These are phyloP conservation scores for Pichiaceae sp. DNA, from an alignment of 1,139 yeast genomes.

Conservation along the genomic window DNA sequence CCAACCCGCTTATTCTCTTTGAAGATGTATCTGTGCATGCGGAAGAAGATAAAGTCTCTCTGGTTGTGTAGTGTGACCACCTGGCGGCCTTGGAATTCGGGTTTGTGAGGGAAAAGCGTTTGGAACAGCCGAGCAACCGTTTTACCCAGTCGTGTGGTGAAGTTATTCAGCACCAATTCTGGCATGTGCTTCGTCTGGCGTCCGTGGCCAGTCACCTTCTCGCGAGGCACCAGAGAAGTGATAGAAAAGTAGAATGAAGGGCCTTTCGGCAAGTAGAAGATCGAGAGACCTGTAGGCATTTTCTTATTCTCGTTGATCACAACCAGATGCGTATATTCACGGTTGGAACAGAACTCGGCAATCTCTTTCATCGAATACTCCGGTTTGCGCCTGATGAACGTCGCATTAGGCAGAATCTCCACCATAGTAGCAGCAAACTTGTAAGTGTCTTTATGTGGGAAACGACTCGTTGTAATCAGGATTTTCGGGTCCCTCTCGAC, in stretches of 20 bases:
- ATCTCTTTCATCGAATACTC: conserved; percentile 82
- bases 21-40: conserved; percentile 90
- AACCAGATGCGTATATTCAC: conserved; percentile 81
- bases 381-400: conserved; percentile 79
- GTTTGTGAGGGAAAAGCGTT: conserved; percentile 83
- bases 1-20: conserved; percentile 89
- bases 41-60: conserved; percentile 87
- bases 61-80: conserved; percentile 94
- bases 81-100: conserved; percentile 92
- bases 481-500: conserved; percentile 65
- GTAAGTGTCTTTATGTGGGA: conserved; percentile 81
- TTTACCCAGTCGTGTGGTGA: conserved; percentile 84
- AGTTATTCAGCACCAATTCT: conserved; percentile 84
- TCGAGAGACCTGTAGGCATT: conserved; percentile 81
- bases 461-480: conserved; percentile 77
- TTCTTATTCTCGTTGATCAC: conserved; percentile 93
- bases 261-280: conserved; percentile 89
- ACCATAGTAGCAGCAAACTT: conserved; percentile 82
- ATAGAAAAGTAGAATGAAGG: conserved; percentile 90
- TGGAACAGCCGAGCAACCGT: conserved; percentile 90
- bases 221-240: conserved; percentile 70
- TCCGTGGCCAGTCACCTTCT: conserved; percentile 79
- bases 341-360: conserved; percentile 68
- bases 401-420: conserved; percentile 78
- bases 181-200: conserved; percentile 86